Percentiles rank a stretch among this genome's conserved stretches.
Conservation (phyloP, 192 early-diverging fungal species). For the Umbelopsis isabellina region DNA sequence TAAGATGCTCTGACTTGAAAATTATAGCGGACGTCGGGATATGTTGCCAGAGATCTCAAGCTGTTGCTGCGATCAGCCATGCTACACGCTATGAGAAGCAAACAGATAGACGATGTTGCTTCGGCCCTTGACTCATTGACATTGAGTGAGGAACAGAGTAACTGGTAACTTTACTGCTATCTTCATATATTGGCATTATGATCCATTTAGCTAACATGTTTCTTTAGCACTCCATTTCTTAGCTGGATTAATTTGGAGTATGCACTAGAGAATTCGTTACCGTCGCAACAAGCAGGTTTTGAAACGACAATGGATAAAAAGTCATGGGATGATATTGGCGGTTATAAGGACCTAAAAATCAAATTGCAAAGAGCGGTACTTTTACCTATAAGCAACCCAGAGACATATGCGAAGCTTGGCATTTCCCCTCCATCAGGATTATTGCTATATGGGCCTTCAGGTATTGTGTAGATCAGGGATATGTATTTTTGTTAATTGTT, state of each 20-base stretch:
- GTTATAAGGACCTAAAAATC: slow-evolving; percentile 45
- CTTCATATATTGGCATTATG: neutral
- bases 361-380: slow-evolving; percentile 29
- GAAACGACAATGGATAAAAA: slow-evolving; percentile 53
- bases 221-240: neutral
- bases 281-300: slow-evolving; percentile 68
- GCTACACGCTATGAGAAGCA: slow-evolving; percentile 31
- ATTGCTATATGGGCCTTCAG: slow-evolving; percentile 90
- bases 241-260: slow-evolving; percentile 54
- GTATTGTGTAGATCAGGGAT: slow-evolving; percentile 35
- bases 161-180: neutral
- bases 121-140: neutral
- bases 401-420: slow-evolving; percentile 65
- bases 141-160: neutral
- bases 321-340: slow-evolving; percentile 73
- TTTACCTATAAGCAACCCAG: slow-evolving; percentile 58
- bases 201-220: neutral
- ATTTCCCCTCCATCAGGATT: slow-evolving; percentile 78
- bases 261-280: slow-evolving; percentile 59
- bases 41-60: slow-evolving; percentile 56
- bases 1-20: neutral
- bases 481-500: slow-evolving; percentile 1
- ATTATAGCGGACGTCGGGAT: slow-evolving; percentile 61
- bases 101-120: neutral
- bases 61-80: slow-evolving; percentile 44